Evolutionary conservation across 768 basidiomycete species (phyloP), one percentile per base, ranked within the genome.

Genomic region (Suillus luteus): DNA sequence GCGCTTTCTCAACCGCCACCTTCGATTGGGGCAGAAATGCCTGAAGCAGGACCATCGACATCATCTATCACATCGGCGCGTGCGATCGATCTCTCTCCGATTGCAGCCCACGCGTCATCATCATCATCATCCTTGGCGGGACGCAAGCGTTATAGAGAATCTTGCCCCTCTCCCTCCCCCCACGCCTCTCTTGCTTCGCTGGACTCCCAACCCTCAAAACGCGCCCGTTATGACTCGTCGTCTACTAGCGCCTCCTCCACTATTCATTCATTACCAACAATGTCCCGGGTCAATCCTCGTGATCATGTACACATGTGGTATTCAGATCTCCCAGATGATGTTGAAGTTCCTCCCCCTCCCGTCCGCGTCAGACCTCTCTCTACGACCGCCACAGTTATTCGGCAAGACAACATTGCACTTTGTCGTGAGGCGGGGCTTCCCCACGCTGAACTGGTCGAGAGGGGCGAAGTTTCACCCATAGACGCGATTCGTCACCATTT

Each of bases 361-460:
- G 27, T 35, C 31, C 55, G 58, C 6, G 41, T 54, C 10, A 22
- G 43, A 8, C 55, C 55, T 11, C 44, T 46, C 11, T 55, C 54
- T 8, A 27, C 33, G 8, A 40, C 51, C 5, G 24, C 59, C 17
- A 62, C 60, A 19, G 67, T 55, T 22, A 58, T 64, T 59, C 55
- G 24, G 15, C 63, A 65, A 62, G 67, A 67, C 59, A 72, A 71
- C 40, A 35, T 43, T 17, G 44, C 55, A 2, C 62, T 33, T 27
- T 41, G 40, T 40, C 49, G 40, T 22, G 60, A 37, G 3, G 22
- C 49, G 15, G 65, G 17, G 54, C 44, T 44, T 27, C 64, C 62
- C 27, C 62, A 57, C 0, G 19, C 43, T 57, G 46, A 27, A 31
- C 43, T 63, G 15, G 54, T 46, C 2, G 44, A 65, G 24, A 41